Evolutionary conservation across 1,139 yeast species (phyloP).

Genomic region (Pichia sp.): DNA sequence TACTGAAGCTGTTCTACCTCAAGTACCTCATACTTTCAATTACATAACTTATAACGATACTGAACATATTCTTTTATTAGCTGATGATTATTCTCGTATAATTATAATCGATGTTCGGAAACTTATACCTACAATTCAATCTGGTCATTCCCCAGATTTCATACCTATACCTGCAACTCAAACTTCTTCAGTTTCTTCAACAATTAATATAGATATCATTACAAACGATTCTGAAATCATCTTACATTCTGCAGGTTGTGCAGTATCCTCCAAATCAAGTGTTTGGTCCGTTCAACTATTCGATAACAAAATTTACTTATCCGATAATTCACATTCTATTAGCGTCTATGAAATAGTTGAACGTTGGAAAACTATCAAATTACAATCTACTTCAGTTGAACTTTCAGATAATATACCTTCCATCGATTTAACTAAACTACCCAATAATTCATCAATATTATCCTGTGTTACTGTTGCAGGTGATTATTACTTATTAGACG

Average conservation of each 20-base stretch:
- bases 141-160: constrained; percentile 16
- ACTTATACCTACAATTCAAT: not conserved
- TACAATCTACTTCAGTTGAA: constrained; percentile 33
- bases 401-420: constrained; percentile 56
- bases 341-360: constrained; percentile 33
- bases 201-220: constrained; percentile 30
- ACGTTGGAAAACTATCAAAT: not conserved
- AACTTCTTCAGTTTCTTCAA: too few species aligned
- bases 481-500: constrained; percentile 38
- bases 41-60: constrained; percentile 5
- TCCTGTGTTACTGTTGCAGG: constrained; percentile 42
- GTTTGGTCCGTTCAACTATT: constrained; percentile 59
- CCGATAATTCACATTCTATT: constrained; percentile 51
- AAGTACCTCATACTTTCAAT: not conserved
- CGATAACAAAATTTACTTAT: constrained; percentile 38
- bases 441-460: constrained; percentile 24
- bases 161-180: constrained; percentile 39
- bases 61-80: not conserved
- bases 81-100: not conserved
- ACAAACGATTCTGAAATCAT: constrained; percentile 17
- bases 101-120: constrained; percentile 1
- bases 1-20: not conserved
- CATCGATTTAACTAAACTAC: constrained; percentile 37
- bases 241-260: constrained; percentile 34
- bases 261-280: constrained; percentile 26